Evolutionary conservation across 768 basidiomycete genomes (phyloP).

Genomic region (Lentinula sp.): DNA sequence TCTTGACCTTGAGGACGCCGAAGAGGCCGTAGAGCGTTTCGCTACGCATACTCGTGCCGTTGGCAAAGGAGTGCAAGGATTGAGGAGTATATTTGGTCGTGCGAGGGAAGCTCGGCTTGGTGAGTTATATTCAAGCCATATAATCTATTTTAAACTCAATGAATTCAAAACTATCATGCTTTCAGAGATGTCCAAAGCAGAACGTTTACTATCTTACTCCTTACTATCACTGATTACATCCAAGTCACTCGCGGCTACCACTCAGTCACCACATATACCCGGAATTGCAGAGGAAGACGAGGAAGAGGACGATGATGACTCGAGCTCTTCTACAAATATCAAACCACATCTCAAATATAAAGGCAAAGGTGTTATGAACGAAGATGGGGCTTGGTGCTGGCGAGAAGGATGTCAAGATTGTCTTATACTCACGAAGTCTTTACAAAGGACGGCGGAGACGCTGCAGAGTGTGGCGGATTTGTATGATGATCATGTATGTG

Average conservation of each 20-base stretch:
- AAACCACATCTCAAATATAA: slow-evolving; percentile 19
- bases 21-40: slow-evolving; percentile 53
- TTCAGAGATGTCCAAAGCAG: slow-evolving; percentile 76
- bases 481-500: slow-evolving; percentile 70
- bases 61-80: slow-evolving; percentile 59
- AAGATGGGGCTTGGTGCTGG: slow-evolving; percentile 85
- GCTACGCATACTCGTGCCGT: slow-evolving; percentile 59
- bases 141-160: neutral
- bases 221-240: slow-evolving; percentile 71
- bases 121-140: slow-evolving; percentile 21
- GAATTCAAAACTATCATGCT: neutral
- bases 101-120: slow-evolving; percentile 66
- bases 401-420: slow-evolving; percentile 73
- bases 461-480: slow-evolving; percentile 71
- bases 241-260: slow-evolving; percentile 41
- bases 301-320: neutral
- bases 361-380: slow-evolving; percentile 56
- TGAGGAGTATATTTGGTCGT: slow-evolving; percentile 56
- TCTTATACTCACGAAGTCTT: slow-evolving; percentile 68
- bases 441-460: slow-evolving; percentile 70
- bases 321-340: neutral
- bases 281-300: slow-evolving; percentile 38
- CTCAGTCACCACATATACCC: slow-evolving; percentile 31
- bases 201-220: slow-evolving; percentile 67
- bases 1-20: slow-evolving; percentile 67